Conservation (phyloP, 2,329 filamentous ascomycete genomes). For the Coniochaeta sp. region DNA sequence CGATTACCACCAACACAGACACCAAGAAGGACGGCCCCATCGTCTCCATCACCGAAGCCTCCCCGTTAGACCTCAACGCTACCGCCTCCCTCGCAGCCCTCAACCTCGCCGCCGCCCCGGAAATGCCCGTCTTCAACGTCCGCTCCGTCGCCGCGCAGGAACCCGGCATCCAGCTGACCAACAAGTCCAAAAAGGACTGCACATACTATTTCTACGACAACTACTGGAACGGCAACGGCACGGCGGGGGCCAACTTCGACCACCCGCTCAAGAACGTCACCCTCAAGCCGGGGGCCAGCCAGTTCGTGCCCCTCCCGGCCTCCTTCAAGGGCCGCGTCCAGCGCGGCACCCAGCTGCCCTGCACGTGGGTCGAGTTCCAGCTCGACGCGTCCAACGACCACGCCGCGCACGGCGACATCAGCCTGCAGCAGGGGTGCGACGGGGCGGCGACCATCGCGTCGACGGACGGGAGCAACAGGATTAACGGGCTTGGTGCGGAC, state of each 20-base stretch:
- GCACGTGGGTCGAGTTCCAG: conserved; percentile 33
- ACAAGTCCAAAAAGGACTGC: conserved; percentile 23
- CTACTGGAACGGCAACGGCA: conserved; percentile 31
- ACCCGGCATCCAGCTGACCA: conserved; percentile 29
- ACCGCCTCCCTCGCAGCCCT: neutral
- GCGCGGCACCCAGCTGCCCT: conserved; percentile 25
- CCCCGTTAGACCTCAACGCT: conserved; percentile 1
- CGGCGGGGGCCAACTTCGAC: conserved; percentile 31
- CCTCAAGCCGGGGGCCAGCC: conserved; percentile 20
- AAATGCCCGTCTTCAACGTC: neutral
- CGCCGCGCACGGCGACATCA: conserved; percentile 29
- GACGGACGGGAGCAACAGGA: conserved; percentile 25
- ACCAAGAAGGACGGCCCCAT: neutral
- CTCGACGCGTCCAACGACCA: conserved; percentile 26
- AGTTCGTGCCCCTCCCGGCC: conserved; percentile 21
- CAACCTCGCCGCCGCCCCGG: neutral
- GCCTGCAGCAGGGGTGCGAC: conserved; percentile 22
- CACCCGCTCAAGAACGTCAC: conserved; percentile 25
- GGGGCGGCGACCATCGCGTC: conserved; percentile 27
- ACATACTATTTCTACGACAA: conserved; percentile 33
- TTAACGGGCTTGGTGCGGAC: conserved; percentile 24
- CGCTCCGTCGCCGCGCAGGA: conserved; percentile 7
- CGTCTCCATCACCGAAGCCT: neutral
- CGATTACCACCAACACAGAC: neutral
- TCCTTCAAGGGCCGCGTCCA: conserved; percentile 33